Conservation (phyloP, 768 basidiomycete genomes). For the Lyophyllum decastes region DNA sequence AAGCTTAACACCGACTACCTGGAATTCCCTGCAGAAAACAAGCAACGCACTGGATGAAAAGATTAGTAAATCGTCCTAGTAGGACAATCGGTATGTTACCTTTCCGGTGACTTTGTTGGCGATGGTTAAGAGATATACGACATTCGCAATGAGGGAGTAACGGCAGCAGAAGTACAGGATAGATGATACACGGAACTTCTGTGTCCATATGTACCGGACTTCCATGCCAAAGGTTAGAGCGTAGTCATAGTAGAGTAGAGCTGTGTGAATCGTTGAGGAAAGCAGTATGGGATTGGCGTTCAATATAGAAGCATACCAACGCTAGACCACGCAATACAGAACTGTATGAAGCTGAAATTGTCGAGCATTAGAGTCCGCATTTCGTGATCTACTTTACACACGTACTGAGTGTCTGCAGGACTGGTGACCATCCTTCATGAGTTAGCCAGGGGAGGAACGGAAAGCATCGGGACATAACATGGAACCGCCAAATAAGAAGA, state of each 20-base stretch:
- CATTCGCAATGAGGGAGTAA: conserved; percentile 18
- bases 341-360: background rate
- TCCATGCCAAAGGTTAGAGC: conserved; percentile 26
- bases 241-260: conserved; percentile 28
- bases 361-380: no score
- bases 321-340: conserved; percentile 18
- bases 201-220: conserved; percentile 25
- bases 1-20: background rate
- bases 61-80: no score
- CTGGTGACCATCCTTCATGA: no score
- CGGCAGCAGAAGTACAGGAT: conserved; percentile 20
- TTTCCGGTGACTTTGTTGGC: conserved; percentile 17
- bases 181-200: conserved; percentile 25
- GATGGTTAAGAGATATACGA: conserved; percentile 26
- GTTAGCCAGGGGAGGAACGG: no score
- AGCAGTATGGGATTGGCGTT: background rate
- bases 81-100: no score
- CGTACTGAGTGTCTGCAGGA: no score
- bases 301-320: conserved; percentile 2
- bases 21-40: background rate
- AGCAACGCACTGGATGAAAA: background rate
- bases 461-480: no score
- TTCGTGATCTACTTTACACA: no score
- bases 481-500: no score
- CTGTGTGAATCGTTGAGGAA: background rate